A percentile compares a stretch with the other conserved stretches of the same genome.
Evolutionary conservation across 2,329 filamentous ascomycete species (phyloP).

Genomic region (Stemphylium beticola): DNA sequence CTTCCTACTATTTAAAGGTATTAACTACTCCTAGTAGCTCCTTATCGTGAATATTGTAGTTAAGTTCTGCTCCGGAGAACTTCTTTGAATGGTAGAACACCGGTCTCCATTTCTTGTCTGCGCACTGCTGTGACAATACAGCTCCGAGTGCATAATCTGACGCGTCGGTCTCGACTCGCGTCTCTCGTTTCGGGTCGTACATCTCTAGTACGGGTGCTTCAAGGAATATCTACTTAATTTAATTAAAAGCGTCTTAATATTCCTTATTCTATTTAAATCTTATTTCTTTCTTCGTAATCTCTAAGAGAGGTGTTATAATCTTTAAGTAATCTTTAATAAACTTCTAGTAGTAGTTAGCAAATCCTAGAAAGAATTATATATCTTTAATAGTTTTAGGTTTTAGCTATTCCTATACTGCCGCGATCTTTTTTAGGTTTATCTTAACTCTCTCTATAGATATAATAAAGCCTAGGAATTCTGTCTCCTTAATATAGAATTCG

Average conservation of each 20-base stretch:
- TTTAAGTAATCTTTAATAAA: conserved; percentile 3
- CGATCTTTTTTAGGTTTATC: conserved; percentile 35
- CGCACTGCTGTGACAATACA: background rate
- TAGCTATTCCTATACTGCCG: conserved; percentile 31
- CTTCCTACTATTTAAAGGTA: too few relatives aligned
- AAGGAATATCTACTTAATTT: conserved; percentile 1
- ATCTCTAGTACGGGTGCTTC: background rate
- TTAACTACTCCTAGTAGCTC: background rate
- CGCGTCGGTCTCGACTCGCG: conserved; percentile 2
- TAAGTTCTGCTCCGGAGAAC: conserved; percentile 5
- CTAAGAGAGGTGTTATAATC: background rate
- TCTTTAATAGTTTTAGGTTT: conserved; percentile 21
- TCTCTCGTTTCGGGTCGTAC: background rate
- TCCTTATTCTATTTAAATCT: background rate
- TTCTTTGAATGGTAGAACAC: conserved; percentile 31
- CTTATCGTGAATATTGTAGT: conserved; percentile 26
- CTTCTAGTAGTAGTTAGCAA: background rate
- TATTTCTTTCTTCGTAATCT: conserved; percentile 1
- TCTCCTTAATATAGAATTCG: conserved; percentile 35
- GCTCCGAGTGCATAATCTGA: background rate
- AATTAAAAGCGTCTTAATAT: background rate
- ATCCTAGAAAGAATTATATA: conserved; percentile 4
- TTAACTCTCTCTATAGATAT: conserved; percentile 30
- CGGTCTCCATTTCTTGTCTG: conserved; percentile 21
- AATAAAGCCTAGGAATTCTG: conserved; percentile 41